Evolutionary conservation across 2,329 filamentous ascomycete genomes (phyloP).

Genomic region (Colletotrichum sansevieriae): DNA sequence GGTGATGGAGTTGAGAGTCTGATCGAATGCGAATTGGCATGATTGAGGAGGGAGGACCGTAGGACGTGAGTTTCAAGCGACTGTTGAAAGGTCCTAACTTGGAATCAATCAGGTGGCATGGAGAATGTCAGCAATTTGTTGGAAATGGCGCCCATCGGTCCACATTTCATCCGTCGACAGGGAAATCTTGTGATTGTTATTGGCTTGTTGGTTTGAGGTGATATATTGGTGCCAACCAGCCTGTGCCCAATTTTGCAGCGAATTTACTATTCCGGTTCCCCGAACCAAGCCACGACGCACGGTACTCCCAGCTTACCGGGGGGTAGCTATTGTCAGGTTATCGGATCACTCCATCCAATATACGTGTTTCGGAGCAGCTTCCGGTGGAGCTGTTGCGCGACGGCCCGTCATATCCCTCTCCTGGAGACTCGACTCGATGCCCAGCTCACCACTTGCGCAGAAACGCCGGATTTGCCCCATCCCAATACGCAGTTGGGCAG

Average conservation of each 20-base stretch:
- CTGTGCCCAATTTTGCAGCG: neutral
- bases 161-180: slow-evolving; percentile 2
- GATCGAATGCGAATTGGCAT: slow-evolving; percentile 29
- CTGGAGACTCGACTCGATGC: neutral
- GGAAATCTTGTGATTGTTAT: neutral
- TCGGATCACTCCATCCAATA: neutral
- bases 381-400: slow-evolving; percentile 8
- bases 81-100: neutral
- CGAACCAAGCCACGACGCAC: no score
- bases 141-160: neutral
- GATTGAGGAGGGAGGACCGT: neutral
- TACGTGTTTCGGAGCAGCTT: neutral
- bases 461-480: neutral
- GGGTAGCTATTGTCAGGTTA: no score
- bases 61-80: neutral
- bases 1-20: slow-evolving; percentile 27
- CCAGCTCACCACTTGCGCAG: slow-evolving; percentile 2
- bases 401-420: neutral
- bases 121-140: neutral
- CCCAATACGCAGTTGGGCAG: no score
- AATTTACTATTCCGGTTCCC: slow-evolving; percentile 6
- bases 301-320: no score
- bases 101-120: neutral
- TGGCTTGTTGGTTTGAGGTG: neutral
- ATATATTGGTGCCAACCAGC: neutral